Evolutionary conservation across 768 basidiomycete species (phyloP), one percentile per base, ranked within the genome.

Genomic region (Hemileccinum rubropunctum): DNA sequence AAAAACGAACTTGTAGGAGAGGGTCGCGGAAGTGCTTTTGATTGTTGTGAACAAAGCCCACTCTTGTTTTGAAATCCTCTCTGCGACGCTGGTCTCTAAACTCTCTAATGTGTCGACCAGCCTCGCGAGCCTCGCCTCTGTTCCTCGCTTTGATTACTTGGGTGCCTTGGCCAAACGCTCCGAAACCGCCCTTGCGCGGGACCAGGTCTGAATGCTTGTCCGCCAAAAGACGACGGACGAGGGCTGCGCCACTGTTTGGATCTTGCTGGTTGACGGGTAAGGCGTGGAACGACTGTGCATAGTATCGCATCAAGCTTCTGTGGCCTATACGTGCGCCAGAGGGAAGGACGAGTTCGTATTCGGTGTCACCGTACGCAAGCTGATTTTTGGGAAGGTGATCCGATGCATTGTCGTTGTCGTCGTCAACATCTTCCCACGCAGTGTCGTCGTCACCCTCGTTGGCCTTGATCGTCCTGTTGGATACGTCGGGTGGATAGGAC

Each of bases 261-360:
- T 86, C 86, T 56, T 82, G 79, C 4, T 68, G 54, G 51, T 74
- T 77, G 26, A 64, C 65, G 30, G 69, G 69, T 20, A 75, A 68
- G 11, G 71, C 68, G 47, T 77, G 73, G 71, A 91, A 84, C 1
- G 84, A 85, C 69, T 98, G 95, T 1, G 83, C 79, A 63, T 97
- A 95, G 67, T 95, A 92, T 42, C 86, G 78, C 41, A 77, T 79
- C 77, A 98, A 83, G 43, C 83, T 83, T 40, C 95, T 85, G 65
- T 99, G 97, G 0, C 93, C 94, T 62, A 99, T 88, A 20, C 92
- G 84, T 10, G 84, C 82, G 38, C 97, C 97, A 0, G 93, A 95
- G 2, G 97, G 93, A 6, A 99, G 79, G 5, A 95, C 87, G 18
- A 99, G 88, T 58, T 98, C 95, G 63, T 86, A 84, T 32, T 80